Evolutionary conservation across 768 basidiomycete genomes (phyloP).

Genomic region (Boletales sp.): DNA sequence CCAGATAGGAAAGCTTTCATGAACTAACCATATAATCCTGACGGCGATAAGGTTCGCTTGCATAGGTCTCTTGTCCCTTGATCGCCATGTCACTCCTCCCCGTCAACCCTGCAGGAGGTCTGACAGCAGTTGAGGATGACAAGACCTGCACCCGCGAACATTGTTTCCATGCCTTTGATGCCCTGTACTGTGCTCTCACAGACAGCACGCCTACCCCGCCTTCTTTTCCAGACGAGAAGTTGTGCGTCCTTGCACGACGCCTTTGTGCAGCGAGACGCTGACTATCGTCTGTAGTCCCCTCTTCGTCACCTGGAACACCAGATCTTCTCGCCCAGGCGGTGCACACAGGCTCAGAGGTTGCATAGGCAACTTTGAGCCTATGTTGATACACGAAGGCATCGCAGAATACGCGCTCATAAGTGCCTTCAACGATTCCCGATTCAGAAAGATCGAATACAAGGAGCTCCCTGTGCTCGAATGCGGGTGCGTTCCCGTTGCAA

Average conservation of each 20-base stretch:
- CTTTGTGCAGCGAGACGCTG: background rate
- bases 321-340: slow-evolving; percentile 55
- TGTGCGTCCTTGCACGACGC: slow-evolving; percentile 48
- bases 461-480: slow-evolving; percentile 85
- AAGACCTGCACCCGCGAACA: slow-evolving; percentile 66
- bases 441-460: slow-evolving; percentile 69
- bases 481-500: slow-evolving; percentile 52
- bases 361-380: slow-evolving; percentile 88
- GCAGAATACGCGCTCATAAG: slow-evolving; percentile 90
- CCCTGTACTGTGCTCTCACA: slow-evolving; percentile 74
- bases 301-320: slow-evolving; percentile 95
- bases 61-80: slow-evolving; percentile 20
- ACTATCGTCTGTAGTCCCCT: slow-evolving; percentile 49
- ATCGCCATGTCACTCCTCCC: slow-evolving; percentile 55
- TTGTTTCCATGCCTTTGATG: slow-evolving; percentile 79
- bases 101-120: slow-evolving; percentile 43
- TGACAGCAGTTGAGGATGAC: slow-evolving; percentile 36
- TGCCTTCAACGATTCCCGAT: slow-evolving; percentile 85
- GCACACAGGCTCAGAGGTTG: slow-evolving; percentile 78
- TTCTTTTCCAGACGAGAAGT: slow-evolving; percentile 69
- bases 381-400: slow-evolving; percentile 70
- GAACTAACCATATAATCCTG: background rate
- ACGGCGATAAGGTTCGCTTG: background rate
- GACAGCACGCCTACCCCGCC: slow-evolving; percentile 50
- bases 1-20: slow-evolving; percentile 27